Percentiles rank a stretch among this genome's conserved stretches.
These are phyloP conservation scores for Hemileia vastatrix DNA, from an alignment of 1,284 basidiomycete species.

Conservation along the genomic window DNA sequence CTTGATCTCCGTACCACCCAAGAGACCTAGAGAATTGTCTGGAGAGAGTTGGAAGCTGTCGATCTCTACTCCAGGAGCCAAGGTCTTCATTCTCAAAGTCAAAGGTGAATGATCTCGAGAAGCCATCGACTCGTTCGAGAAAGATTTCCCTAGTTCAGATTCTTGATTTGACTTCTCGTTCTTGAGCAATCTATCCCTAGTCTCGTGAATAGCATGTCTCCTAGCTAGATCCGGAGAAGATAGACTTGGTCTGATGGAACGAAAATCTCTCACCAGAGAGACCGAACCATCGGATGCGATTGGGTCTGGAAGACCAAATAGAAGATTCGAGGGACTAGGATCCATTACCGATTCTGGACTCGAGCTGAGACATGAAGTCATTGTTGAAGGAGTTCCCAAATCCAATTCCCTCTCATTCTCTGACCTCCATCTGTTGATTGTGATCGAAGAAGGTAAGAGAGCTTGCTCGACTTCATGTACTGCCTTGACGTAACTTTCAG, in stretches of 20 bases:
- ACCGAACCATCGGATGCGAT: background rate
- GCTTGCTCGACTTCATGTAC: background rate
- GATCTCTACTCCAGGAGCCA: background rate
- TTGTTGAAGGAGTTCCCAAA: background rate
- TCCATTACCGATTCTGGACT: background rate
- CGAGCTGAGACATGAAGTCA: background rate
- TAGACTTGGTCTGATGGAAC: background rate
- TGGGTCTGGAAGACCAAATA: background rate
- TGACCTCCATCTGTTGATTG: background rate
- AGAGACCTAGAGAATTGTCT: background rate
- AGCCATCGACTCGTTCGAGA: background rate
- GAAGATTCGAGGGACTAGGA: background rate
- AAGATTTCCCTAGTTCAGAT: background rate
- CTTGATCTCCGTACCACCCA: background rate
- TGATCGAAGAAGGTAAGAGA: background rate
- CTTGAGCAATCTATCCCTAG: background rate
- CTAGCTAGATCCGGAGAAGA: background rate
- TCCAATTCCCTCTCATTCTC: background rate
- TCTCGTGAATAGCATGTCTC: background rate
- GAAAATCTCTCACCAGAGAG: background rate
- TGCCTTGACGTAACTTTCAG: background rate
- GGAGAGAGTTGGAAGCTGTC: background rate
- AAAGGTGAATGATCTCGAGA: background rate
- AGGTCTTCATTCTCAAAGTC: background rate
- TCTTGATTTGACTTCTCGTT: background rate